A percentile compares a stretch with the other conserved stretches of the same genome.
These are phyloP conservation scores for Sugiyamaella japonica DNA, from an alignment of 1,139 yeast species.

Conservation along the genomic window DNA sequence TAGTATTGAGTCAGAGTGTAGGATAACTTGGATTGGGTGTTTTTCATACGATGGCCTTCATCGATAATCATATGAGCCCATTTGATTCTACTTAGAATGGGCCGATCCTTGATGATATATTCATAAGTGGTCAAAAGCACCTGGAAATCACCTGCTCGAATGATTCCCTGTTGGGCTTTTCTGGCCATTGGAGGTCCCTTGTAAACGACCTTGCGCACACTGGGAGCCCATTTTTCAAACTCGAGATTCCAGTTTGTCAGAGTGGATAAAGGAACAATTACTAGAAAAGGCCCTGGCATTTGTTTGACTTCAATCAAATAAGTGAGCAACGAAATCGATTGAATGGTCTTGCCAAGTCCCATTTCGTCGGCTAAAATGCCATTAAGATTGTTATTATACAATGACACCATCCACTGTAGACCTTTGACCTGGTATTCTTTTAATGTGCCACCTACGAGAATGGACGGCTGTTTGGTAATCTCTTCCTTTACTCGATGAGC, in stretches of 20 bases:
- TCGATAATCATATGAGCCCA: slow-evolving; percentile 98
- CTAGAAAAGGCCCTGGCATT: slow-evolving; percentile 72
- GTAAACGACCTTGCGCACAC: slow-evolving; percentile 72
- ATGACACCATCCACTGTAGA: slow-evolving; percentile 83
- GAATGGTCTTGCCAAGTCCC: slow-evolving; percentile 97
- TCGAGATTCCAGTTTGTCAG: slow-evolving; percentile 95
- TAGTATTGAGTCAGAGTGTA: slow-evolving; percentile 80
- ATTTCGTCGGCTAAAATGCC: slow-evolving; percentile 97
- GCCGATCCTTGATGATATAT: slow-evolving; percentile 87
- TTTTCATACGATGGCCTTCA: slow-evolving; percentile 99
- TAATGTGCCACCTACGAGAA: slow-evolving; percentile 73
- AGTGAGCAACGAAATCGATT: slow-evolving; percentile 86
- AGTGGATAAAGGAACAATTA: slow-evolving; percentile 91
- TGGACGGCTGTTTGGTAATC: slow-evolving; percentile 74
- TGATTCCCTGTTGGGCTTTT: slow-evolving; percentile 69
- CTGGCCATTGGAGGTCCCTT: slow-evolving; percentile 91
- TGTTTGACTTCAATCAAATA: slow-evolving; percentile 70
- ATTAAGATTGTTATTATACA: slow-evolving; percentile 78
- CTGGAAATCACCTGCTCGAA: slow-evolving; percentile 80
- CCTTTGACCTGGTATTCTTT: slow-evolving; percentile 95
- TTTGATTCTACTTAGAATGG: slow-evolving; percentile 69
- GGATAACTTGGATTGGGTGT: slow-evolving; percentile 83
- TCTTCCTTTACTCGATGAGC: slow-evolving; percentile 87
- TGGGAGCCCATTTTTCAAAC: slow-evolving; percentile 97
- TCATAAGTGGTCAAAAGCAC: slow-evolving; percentile 91